phyloP scores from a whole-genome alignment of 2,329 filamentous ascomycete genomes.

The Cordyceps javanica region DNA sequence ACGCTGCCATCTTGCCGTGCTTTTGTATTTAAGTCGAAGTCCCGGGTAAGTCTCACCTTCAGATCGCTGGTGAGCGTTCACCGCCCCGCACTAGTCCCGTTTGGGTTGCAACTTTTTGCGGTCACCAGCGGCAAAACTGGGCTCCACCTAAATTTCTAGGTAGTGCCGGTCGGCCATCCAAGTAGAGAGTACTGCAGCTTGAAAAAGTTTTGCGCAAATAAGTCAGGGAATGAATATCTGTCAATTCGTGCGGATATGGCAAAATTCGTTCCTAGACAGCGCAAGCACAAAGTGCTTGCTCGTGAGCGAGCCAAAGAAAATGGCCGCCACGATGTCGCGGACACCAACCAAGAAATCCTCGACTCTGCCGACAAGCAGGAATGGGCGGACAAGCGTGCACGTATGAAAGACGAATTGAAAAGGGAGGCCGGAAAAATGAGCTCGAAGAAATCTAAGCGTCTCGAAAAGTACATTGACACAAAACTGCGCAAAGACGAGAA shows the following conservation, averaged over 20 bases:
- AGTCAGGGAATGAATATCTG: neutral
- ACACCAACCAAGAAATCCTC: conserved; percentile 31
- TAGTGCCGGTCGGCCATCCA: conserved; percentile 11
- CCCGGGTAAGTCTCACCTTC: conserved; percentile 16
- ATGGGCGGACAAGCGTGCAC: conserved; percentile 48
- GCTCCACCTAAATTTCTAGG: conserved; percentile 29
- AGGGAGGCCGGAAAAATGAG: conserved; percentile 49
- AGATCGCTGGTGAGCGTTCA: conserved; percentile 5
- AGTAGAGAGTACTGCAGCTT: neutral
- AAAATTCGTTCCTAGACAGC: conserved; percentile 57
- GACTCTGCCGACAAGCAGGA: conserved; percentile 42
- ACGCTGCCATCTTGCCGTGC: conserved; percentile 30
- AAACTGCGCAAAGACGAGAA: conserved; percentile 96
- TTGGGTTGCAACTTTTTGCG: conserved; percentile 26
- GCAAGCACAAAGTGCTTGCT: conserved; percentile 64
- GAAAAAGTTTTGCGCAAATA: neutral
- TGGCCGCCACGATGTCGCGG: conserved; percentile 32
- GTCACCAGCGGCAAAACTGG: conserved; percentile 30
- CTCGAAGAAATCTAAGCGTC: conserved; percentile 59
- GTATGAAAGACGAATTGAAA: conserved; percentile 47
- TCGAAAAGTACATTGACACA: conserved; percentile 71
- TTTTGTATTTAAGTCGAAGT: neutral
- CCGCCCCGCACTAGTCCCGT: conserved; percentile 31
- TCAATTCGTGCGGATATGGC: conserved; percentile 33
- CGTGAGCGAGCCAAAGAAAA: conserved; percentile 48